Conservation (phyloP, 352 stramenopile species). For the Bremia lactucae region DNA sequence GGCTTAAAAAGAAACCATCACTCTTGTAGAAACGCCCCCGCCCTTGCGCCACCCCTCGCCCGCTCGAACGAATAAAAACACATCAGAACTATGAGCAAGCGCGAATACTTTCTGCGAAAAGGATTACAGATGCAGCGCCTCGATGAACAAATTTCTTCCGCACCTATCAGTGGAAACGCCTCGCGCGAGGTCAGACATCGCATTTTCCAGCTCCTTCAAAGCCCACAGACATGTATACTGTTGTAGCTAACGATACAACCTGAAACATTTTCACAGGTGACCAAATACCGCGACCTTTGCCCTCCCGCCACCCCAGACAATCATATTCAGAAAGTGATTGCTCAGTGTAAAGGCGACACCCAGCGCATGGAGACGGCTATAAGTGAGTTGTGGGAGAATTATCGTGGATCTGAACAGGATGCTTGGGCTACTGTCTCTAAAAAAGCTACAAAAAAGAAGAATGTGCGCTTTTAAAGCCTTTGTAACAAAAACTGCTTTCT, state of each 20-base stretch:
- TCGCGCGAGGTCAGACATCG: conserved; percentile 41
- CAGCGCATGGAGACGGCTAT: conserved; percentile 61
- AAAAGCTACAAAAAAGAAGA: conserved; percentile 69
- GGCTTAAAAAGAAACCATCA: conserved; percentile 23
- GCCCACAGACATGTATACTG: background rate
- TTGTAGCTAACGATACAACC: too few species aligned
- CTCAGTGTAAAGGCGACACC: conserved; percentile 63
- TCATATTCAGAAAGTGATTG: conserved; percentile 59
- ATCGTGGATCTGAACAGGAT: conserved; percentile 46
- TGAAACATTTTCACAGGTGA: conserved; percentile 38
- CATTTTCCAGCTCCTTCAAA: background rate
- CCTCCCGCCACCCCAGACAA: conserved; percentile 68
- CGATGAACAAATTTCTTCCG: conserved; percentile 36
- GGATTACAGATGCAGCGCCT: conserved; percentile 75
- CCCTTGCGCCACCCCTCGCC: conserved; percentile 4
- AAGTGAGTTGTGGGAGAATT: conserved; percentile 78
- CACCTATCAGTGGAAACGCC: conserved; percentile 22
- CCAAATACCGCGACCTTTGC: conserved; percentile 72
- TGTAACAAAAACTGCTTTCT: too few species aligned
- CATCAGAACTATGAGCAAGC: conserved; percentile 70
- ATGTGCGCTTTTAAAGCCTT: conserved; percentile 17
- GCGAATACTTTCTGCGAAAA: conserved; percentile 77
- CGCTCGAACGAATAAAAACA: conserved; percentile 16
- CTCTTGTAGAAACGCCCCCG: conserved; percentile 16
- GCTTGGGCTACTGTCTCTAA: conserved; percentile 76